These are phyloP conservation scores for Ustilago shanxiensis DNA, from an alignment of 1,284 basidiomycete species.

Conservation along the genomic window DNA sequence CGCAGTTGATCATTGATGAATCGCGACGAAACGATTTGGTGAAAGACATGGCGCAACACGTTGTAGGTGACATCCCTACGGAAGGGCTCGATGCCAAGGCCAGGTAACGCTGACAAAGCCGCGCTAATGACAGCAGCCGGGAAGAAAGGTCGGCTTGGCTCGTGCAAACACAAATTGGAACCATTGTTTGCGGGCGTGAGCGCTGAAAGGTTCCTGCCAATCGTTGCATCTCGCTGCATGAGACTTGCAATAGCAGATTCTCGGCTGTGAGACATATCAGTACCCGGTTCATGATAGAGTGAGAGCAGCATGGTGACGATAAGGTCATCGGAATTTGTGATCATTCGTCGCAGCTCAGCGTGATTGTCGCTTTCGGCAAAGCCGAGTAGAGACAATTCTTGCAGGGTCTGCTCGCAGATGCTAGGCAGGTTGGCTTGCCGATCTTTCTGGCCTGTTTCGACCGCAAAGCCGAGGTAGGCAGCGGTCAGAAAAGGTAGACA, in stretches of 20 bases:
- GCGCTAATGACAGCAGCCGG: constrained; percentile 24
- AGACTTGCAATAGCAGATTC: constrained; percentile 7
- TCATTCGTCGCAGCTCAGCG: constrained; percentile 19
- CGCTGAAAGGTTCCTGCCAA: constrained; percentile 11
- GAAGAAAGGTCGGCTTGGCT: constrained; percentile 51
- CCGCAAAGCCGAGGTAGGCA: constrained; percentile 74
- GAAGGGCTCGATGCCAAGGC: constrained; percentile 23
- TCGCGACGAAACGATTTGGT: constrained; percentile 77
- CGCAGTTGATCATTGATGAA: constrained; percentile 88
- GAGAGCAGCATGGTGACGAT: constrained; percentile 23
- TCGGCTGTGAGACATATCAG: constrained; percentile 13
- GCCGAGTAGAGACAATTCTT: constrained; percentile 22
- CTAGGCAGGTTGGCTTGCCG: not conserved
- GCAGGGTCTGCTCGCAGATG: constrained; percentile 17
- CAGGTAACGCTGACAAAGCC: constrained; percentile 14
- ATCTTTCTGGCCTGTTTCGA: constrained; percentile 66
- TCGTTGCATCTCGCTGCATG: constrained; percentile 9
- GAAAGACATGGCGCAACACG: constrained; percentile 77
- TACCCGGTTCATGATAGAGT: constrained; percentile 31
- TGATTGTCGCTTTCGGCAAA: constrained; percentile 15
- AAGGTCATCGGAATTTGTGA: constrained; percentile 28
- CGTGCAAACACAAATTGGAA: constrained; percentile 21
- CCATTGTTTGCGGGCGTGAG: constrained; percentile 12
- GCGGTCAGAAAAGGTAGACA: constrained; percentile 82
- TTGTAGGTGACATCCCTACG: constrained; percentile 40